These are phyloP conservation scores for Apophysomyces elegans DNA, from an alignment of 371 early-diverging fungal species.

Conservation along the genomic window DNA sequence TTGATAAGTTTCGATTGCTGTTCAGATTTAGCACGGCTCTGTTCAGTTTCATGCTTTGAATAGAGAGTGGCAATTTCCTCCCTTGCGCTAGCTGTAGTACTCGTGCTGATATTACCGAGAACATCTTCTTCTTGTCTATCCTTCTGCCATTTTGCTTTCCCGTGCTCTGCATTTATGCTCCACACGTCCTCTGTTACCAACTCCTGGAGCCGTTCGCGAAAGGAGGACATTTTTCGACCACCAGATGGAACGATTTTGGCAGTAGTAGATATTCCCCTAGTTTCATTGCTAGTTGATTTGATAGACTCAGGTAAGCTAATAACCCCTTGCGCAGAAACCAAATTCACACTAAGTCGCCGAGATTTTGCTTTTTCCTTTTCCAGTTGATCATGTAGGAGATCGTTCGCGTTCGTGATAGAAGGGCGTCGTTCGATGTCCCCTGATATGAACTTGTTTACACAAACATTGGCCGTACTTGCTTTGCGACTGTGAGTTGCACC, in stretches of 20 bases:
- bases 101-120: constrained; percentile 16
- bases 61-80: constrained; percentile 14
- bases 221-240: constrained; percentile 13
- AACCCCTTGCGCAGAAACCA: constrained; percentile 22
- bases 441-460: background rate
- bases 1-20: constrained; percentile 4
- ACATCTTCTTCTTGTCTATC: constrained; percentile 4
- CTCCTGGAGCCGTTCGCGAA: constrained; percentile 31
- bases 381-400: constrained; percentile 28
- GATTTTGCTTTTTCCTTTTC: constrained; percentile 26
- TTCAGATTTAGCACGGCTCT: background rate
- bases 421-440: constrained; percentile 1
- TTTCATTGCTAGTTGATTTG: background rate
- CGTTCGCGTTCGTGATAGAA: constrained; percentile 11
- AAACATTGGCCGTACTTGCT: background rate
- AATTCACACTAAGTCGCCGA: constrained; percentile 20
- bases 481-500: constrained; percentile 5
- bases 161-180: constrained; percentile 22
- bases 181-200: constrained; percentile 23
- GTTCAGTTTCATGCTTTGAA: constrained; percentile 6
- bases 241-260: background rate
- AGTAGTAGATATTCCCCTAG: background rate
- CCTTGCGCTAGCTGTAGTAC: constrained; percentile 17
- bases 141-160: constrained; percentile 6
- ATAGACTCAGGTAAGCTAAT: constrained; percentile 12